Percentiles rank a stretch among this genome's conserved stretches.
phyloP scores from a whole-genome alignment of 768 basidiomycete species.

The Lactifluus rugatus region DNA sequence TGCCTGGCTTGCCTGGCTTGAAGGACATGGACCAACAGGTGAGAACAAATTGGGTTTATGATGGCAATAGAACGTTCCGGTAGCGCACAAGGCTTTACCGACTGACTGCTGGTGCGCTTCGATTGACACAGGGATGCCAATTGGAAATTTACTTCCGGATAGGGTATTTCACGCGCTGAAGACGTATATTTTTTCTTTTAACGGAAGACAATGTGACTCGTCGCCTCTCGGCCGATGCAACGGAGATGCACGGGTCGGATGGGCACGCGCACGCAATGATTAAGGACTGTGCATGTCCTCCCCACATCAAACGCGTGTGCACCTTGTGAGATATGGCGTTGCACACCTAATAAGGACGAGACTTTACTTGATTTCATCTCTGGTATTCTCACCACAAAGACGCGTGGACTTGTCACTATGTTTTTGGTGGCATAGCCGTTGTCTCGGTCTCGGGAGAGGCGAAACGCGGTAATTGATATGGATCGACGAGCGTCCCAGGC shows the following conservation, averaged over 20 bases:
- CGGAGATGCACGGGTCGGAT: slow-evolving; percentile 1
- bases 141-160: slow-evolving; percentile 7
- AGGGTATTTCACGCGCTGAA: slow-evolving; percentile 7
- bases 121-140: slow-evolving; percentile 1
- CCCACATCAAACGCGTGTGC: neutral
- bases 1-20: neutral
- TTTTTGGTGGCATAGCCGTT: neutral
- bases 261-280: neutral
- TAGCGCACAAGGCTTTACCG: neutral
- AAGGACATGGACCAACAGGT: neutral
- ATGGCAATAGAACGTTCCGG: slow-evolving; percentile 6
- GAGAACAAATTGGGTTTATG: slow-evolving; percentile 1
- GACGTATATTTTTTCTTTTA: slow-evolving; percentile 1
- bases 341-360: slow-evolving; percentile 9
- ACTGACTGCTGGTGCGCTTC: slow-evolving; percentile 7
- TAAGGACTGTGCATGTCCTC: neutral
- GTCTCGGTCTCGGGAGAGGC: slow-evolving; percentile 5
- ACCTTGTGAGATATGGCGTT: neutral
- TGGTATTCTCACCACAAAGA: slow-evolving; percentile 9
- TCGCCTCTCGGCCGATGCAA: neutral
- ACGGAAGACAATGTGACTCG: slow-evolving; percentile 1
- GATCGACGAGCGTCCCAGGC: slow-evolving; percentile 3
- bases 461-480: neutral
- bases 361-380: neutral
- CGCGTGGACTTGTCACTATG: neutral